Conservation (phyloP, 2,329 filamentous ascomycete species). For the Fusarium metavorans region DNA sequence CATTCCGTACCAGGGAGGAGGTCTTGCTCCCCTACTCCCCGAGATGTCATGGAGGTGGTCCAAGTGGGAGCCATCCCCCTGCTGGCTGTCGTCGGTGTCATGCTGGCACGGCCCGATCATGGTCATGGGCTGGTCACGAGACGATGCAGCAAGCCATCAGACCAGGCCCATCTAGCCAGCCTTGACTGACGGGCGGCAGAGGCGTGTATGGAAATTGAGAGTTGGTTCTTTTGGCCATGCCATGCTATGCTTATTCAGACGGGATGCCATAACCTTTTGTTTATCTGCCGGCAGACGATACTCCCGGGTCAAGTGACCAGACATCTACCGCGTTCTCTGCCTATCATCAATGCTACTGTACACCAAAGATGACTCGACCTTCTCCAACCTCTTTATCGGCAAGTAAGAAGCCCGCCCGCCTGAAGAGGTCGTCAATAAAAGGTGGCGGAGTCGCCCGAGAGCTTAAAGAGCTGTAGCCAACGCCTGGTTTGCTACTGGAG, state of each 20-base stretch:
- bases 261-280: background rate
- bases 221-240: background rate
- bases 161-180: background rate
- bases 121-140: slow-evolving; percentile 36
- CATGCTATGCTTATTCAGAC: slow-evolving; percentile 20
- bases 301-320: slow-evolving; percentile 31
- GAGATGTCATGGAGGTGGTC: slow-evolving; percentile 6
- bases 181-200: slow-evolving; percentile 17
- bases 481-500: slow-evolving; percentile 6
- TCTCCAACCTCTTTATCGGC: slow-evolving; percentile 6
- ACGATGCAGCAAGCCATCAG: slow-evolving; percentile 7
- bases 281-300: slow-evolving; percentile 1
- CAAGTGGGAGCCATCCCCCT: slow-evolving; percentile 11
- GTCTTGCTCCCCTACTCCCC: slow-evolving; percentile 20
- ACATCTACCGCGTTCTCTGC: slow-evolving; percentile 28
- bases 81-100: slow-evolving; percentile 16
- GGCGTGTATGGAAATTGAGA: slow-evolving; percentile 13
- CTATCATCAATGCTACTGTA: slow-evolving; percentile 12
- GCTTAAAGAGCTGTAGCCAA: slow-evolving; percentile 7
- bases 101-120: slow-evolving; percentile 32
- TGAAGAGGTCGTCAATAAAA: slow-evolving; percentile 7
- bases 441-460: slow-evolving; percentile 25
- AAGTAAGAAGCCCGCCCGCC: slow-evolving; percentile 1
- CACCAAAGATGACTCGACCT: slow-evolving; percentile 36
- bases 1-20: slow-evolving; percentile 38